Percentiles rank a stretch among this genome's conserved stretches.
Evolutionary conservation across 2,329 filamentous ascomycete genomes (phyloP).

Genomic region (Colletotrichum sp.): DNA sequence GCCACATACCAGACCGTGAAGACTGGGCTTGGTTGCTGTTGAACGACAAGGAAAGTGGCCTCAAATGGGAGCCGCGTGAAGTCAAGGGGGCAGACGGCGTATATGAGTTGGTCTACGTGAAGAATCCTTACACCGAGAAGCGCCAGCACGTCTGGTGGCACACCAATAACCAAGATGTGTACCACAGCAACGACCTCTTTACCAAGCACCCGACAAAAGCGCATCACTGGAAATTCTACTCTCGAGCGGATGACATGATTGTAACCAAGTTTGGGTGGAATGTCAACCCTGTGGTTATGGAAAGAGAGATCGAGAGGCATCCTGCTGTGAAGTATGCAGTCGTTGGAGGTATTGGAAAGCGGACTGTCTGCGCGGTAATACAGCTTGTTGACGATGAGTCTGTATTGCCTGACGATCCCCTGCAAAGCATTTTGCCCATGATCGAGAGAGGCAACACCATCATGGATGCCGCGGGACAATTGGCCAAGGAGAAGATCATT

Average conservation of each 20-base stretch:
- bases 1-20: conserved; percentile 24
- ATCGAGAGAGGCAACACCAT: conserved; percentile 55
- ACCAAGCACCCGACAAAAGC: conserved; percentile 35
- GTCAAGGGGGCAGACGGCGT: conserved; percentile 22
- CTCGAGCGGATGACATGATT: conserved; percentile 42
- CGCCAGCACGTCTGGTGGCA: conserved; percentile 45
- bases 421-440: conserved; percentile 47
- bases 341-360: conserved; percentile 36
- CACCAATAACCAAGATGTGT: not conserved
- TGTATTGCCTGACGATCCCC: not conserved
- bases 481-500: conserved; percentile 32
- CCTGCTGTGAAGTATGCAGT: conserved; percentile 33
- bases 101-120: conserved; percentile 37
- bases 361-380: conserved; percentile 21
- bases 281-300: conserved; percentile 43
- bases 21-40: conserved; percentile 37
- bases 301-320: conserved; percentile 34
- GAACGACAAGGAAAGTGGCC: conserved; percentile 22
- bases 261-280: conserved; percentile 47
- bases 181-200: conserved; percentile 41
- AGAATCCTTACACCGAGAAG: conserved; percentile 24
- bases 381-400: conserved; percentile 23
- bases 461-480: conserved; percentile 47
- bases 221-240: conserved; percentile 38
- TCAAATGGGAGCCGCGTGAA: not conserved